Base-by-base conservation (phyloP, 805 yeast species). In the Zygosaccharomyces lentus region DNA sequence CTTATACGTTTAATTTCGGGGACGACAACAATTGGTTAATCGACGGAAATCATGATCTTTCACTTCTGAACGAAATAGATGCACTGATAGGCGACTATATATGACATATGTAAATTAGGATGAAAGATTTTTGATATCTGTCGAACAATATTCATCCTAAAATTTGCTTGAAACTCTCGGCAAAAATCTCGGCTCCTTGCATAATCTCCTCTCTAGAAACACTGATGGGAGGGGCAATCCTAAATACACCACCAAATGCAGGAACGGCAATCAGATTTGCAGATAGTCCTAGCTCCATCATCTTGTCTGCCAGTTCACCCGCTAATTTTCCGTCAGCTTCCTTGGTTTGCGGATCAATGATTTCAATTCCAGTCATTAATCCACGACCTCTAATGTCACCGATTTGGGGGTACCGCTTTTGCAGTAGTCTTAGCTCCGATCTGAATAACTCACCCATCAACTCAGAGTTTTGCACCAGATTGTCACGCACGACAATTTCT, bases 151-250 rank as follows among this genome's bases (percentile, higher is more conserved):
- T 16, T 35, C 13, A 35, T 35, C 38, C 26, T 21, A 38, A 9
- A 8, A 38, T 8, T 13, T 38, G 34, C 17, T 38, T 17, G 34
- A 38, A 38, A 38, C 41, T 38, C 27, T 38, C 16, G 10, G 41
- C 41, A 27, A 38, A 38, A 17, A 53, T 52, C 6, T 34, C 29
- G 12, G 54, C 32, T 13, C 59, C 63, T 37, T 47, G 46, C 24
- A 32, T 34, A 37, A 58, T 49, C 36, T 56, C 62, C n/a, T 49
- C 44, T 30, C 48, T 50, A 4, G 59, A 52, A 13, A 60, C 48
- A 6, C 60, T 51, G 15, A 60, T 59, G 16, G 65, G 64, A 8
- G 66, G 65, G 2, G 66, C 65, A 49, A 55, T 53, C 46, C 59
- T 49, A 23, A 55, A 55, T 21, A 52, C 49, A 29, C 59, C 56